phyloP scores from a whole-genome alignment of 306 rosid species.

The Acacia confusa region DNA sequence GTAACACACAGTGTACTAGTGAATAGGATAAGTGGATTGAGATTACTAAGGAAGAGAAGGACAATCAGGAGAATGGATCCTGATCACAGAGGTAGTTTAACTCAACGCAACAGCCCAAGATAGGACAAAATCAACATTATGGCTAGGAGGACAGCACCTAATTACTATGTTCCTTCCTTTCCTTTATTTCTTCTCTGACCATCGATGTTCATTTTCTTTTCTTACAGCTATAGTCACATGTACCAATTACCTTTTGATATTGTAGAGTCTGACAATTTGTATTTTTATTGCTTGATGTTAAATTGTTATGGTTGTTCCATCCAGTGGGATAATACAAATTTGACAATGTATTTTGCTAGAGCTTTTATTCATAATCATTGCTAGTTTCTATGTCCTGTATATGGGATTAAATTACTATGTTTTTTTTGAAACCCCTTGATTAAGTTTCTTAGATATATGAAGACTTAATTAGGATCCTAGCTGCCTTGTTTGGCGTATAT shows the following conservation, averaged over 20 bases:
- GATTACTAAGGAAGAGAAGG: no score
- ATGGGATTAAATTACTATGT: no score
- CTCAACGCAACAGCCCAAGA: no score
- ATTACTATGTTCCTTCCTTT: slow-evolving; percentile 21
- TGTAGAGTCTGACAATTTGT: slow-evolving; percentile 1
- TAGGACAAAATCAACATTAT: no score
- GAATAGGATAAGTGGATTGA: no score
- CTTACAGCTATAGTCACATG: neutral
- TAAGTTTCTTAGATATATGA: no score
- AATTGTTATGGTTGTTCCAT: slow-evolving; percentile 21
- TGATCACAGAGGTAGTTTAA: no score
- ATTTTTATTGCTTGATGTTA: slow-evolving; percentile 21
- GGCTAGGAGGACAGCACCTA: slow-evolving; percentile 4
- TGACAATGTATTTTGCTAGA: slow-evolving; percentile 15
- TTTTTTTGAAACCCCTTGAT: no score
- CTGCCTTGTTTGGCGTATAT: no score
- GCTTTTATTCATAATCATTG: slow-evolving; percentile 18
- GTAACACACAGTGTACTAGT: no score
- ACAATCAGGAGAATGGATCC: no score
- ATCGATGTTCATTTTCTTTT: slow-evolving; percentile 14
- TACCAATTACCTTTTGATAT: slow-evolving; percentile 9
- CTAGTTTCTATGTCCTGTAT: slow-evolving; percentile 21
- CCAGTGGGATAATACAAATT: slow-evolving; percentile 3
- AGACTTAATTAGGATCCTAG: no score
- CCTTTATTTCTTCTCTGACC: slow-evolving; percentile 8